phyloP scores from a whole-genome alignment of 2,329 filamentous ascomycete genomes.

The Fusarium hainanense region DNA sequence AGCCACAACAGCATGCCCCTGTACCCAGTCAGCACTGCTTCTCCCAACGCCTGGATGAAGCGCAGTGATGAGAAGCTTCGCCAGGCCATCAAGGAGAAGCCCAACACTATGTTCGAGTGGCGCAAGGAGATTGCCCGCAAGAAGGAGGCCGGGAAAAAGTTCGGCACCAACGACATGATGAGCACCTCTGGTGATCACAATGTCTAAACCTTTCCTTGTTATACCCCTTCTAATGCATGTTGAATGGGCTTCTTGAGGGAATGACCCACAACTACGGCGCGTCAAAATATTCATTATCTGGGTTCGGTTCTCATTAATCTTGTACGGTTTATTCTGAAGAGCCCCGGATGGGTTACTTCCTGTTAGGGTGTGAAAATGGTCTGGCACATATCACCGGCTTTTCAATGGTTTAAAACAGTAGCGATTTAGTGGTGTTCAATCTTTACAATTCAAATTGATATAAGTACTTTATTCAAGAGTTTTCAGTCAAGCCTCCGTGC shows the following conservation, averaged over 20 bases:
- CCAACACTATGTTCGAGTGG: slow-evolving; percentile 52
- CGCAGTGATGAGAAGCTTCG: slow-evolving; percentile 55
- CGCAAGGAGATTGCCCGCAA: slow-evolving; percentile 38
- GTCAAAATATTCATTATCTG: slow-evolving; percentile 39
- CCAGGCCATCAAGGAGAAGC: slow-evolving; percentile 55
- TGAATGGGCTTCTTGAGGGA: slow-evolving; percentile 19
- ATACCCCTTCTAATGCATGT: slow-evolving; percentile 38
- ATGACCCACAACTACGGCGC: slow-evolving; percentile 38
- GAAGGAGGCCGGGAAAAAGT: slow-evolving; percentile 25
- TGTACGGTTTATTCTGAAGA: slow-evolving; percentile 23
- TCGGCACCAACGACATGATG: slow-evolving; percentile 18
- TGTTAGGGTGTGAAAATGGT: slow-evolving; percentile 9
- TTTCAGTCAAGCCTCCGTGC: neutral
- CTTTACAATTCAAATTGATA: slow-evolving; percentile 28
- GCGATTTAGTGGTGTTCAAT: slow-evolving; percentile 28
- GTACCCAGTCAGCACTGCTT: slow-evolving; percentile 63
- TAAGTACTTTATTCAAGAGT: neutral
- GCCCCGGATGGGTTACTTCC: slow-evolving; percentile 3
- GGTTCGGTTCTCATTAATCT: slow-evolving; percentile 31
- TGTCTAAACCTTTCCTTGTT: slow-evolving; percentile 29
- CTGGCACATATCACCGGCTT: slow-evolving; percentile 27
- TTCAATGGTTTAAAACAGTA: slow-evolving; percentile 21
- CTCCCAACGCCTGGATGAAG: slow-evolving; percentile 54
- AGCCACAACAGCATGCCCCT: slow-evolving; percentile 62
- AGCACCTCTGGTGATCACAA: slow-evolving; percentile 39